Base-by-base conservation (phyloP, 2,329 filamentous ascomycete species). In the Colletotrichum sp. region DNA sequence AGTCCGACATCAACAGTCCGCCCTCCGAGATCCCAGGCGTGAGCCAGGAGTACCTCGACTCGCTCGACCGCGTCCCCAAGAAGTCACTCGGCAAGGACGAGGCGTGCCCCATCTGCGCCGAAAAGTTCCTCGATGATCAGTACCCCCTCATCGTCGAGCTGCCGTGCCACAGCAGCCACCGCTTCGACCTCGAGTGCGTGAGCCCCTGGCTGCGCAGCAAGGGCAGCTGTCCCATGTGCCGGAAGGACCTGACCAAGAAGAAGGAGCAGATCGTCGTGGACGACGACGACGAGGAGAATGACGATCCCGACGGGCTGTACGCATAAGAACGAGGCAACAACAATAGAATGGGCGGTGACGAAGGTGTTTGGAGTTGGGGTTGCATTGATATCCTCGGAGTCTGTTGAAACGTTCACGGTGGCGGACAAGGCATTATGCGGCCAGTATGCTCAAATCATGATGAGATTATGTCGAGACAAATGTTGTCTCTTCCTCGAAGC, bases 141-240 rank as follows among this genome's bases (percentile, higher is more conserved):
- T 92, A 90, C 79, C 89, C 88, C 69, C 84, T 93, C 3, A 90
- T 93, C 15, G 91, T 93, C 33, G 87, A 91, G 84, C 84, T 93
- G 78, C 91, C 91, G 54, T 93, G 91, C 79, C 85, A 90, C 77
- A 85, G 84, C 36, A 83, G 81, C 54, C 91, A 93, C 80, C 83
- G 83, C 64, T 93, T 92, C 79, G 91, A 93, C 78, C 82, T 93
- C n/a, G 91, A 93, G 83, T 93, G 91, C 78, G 90, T 93, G 3
- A 89, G 87, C 5, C 91, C 91, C 8, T 93, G 91, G 91, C 80
- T 93, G 80, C 84, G 87, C 80, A 87, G 89, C 78, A 91, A 93
- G 82, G 91, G 91, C 47, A 92, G 86, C 36, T 93, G 91, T 80
- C 91, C 91, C 51, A 85, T 93, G 83, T 92, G 91, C 80, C 84